A percentile compares a stretch with the other conserved stretches of the same genome.
These are phyloP conservation scores for Clathrospora elynae DNA, from an alignment of 2,329 filamentous ascomycete genomes.

Conservation along the genomic window DNA sequence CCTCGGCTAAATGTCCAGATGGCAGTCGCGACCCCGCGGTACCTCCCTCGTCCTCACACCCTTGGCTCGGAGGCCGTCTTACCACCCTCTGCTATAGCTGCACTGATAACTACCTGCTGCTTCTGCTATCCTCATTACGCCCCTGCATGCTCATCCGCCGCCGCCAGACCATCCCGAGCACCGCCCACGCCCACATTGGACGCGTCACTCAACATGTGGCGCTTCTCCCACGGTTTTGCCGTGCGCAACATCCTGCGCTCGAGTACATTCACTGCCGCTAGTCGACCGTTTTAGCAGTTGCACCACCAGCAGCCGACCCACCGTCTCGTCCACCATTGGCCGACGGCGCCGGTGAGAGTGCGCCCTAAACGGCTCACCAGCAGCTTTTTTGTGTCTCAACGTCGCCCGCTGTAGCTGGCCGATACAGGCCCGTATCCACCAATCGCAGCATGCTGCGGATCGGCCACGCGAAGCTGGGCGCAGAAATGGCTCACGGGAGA, in stretches of 20 bases:
- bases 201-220: constrained; percentile 30
- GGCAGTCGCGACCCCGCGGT: constrained; percentile 20
- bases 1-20: constrained; percentile 33
- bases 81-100: constrained; percentile 23
- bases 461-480: constrained; percentile 29
- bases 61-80: constrained; percentile 8
- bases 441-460: constrained; percentile 29
- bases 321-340: constrained; percentile 25
- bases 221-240: constrained; percentile 27
- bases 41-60: constrained; percentile 10
- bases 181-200: constrained; percentile 22
- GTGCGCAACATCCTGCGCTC: constrained; percentile 23
- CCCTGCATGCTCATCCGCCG: constrained; percentile 31
- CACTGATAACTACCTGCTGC: constrained; percentile 18
- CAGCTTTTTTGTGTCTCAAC: constrained; percentile 22
- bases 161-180: constrained; percentile 16
- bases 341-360: constrained; percentile 22
- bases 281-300: constrained; percentile 45
- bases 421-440: constrained; percentile 26
- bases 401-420: constrained; percentile 32
- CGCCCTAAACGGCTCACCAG: constrained; percentile 40
- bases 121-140: constrained; percentile 30
- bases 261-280: constrained; percentile 36
- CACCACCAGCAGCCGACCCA: constrained; percentile 35
- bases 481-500: constrained; percentile 37